Evolutionary conservation across 2,329 filamentous ascomycete species (phyloP), one percentile per base, ranked within the genome.

Genomic region (Diaporthe sp.): DNA sequence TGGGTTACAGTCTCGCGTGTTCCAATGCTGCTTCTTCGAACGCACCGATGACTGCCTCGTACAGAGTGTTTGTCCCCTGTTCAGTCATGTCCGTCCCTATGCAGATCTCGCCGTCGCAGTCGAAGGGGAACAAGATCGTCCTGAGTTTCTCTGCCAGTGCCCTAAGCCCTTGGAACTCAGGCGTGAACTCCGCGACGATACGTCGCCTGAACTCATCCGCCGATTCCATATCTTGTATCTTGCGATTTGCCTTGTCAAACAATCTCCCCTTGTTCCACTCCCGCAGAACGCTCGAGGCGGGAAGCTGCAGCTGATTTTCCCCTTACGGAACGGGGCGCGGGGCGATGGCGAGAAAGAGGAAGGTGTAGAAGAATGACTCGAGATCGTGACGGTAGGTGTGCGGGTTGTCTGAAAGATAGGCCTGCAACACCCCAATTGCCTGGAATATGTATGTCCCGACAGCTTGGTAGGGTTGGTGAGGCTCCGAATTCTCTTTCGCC

Each of bases 361-460:
- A 45, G 2, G 66, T 45, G 25, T 68, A 73, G 35, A 73, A 77
- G 25, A 57, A 76, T 1, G 75, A 76, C 72, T 78, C 78, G 10
- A 79, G 73, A 60, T 77, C 76, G 58, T 78, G 75, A 58, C 38
- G 58, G 78, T 81, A 84, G 28, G 79, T 84, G 71, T 83, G 80
- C 42, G 78, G 74, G 5, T 77, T 74, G 10, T 75, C 77, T n/a
- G 76, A 66, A 10, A 85, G 74, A 13, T 45, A 45, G 58, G 58
- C 58, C 17, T 30, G 58, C 22, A 61, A 28, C 38, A 85, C 80
- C 68, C 82, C 79, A 42, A 83, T 79, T 0, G 80, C 82, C 78
- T 84, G 84, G 61, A 82, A 83, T 58, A 81, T 76, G 76, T 82
- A 80, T 40, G 78, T 83, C 52, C 82, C 80, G 38, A 77, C 78